phyloP scores from a whole-genome alignment of 768 basidiomycete species.

The Pholiota molesta region DNA sequence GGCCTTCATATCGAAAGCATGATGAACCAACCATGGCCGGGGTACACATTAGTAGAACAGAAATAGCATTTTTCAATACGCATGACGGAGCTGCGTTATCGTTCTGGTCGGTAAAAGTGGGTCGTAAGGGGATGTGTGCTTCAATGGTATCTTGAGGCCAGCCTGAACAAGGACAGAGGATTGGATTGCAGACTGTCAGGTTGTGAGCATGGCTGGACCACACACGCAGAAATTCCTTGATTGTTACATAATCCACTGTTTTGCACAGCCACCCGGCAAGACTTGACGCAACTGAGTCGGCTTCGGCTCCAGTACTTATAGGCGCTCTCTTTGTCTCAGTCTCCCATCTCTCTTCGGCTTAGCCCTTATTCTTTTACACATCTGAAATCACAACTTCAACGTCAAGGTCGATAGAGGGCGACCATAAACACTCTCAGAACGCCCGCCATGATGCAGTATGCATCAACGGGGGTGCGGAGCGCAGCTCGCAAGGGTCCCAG shows the following conservation, averaged over 20 bases:
- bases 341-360: slow-evolving; percentile 9
- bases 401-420: slow-evolving; percentile 14
- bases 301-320: not conserved
- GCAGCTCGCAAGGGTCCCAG: slow-evolving; percentile 39
- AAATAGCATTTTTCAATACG: slow-evolving; percentile 99
- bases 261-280: slow-evolving; percentile 19
- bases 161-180: slow-evolving; percentile 6
- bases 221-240: not conserved
- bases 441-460: slow-evolving; percentile 43
- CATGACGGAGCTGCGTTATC: slow-evolving; percentile 47
- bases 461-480: slow-evolving; percentile 48
- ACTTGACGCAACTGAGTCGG: slow-evolving; percentile 16
- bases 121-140: not conserved
- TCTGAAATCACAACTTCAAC: not conserved
- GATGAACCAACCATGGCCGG: slow-evolving; percentile 77
- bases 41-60: slow-evolving; percentile 96
- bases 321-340: slow-evolving; percentile 5
- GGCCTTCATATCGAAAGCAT: not conserved
- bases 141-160: slow-evolving; percentile 3
- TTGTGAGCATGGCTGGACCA: no score
- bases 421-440: slow-evolving; percentile 12
- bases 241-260: not conserved
- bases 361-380: not conserved
- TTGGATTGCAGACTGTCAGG: slow-evolving; percentile 1
- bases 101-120: not conserved